Evolutionary conservation across 305 asterid genomes (phyloP), one percentile per base, ranked within the genome.

Genomic region (Fraxinus platypoda): DNA sequence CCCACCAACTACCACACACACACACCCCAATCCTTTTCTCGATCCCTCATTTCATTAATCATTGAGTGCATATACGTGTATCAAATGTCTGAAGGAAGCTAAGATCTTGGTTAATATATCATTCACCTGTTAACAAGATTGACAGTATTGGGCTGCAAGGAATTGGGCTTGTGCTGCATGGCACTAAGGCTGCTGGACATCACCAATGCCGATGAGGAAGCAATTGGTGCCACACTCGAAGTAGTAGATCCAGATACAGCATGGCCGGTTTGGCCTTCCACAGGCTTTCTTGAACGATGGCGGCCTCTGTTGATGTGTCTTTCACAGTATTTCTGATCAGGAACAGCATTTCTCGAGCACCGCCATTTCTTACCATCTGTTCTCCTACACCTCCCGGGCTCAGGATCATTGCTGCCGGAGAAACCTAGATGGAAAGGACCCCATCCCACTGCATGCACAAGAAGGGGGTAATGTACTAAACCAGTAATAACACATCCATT

Each of bases 231-330:
- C 85, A 90, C 92, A 83, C 90, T 90, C 33, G 93, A 78, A 52
- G 89, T 76, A 84, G 91, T 78, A 87, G 97, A 84, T 82, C 93
- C 95, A 80, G 95, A 85, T 75, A 87, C 87, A 87, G 93, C 90
- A 82, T 89, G 98, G 38, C 38, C 38, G 6, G 38, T n/a, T 85
- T 90, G 97, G 79, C 90, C 91, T 94, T 97, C 99, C 99, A 97
- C 99, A 92, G 97, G 99, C 99, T 97, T 97, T 97, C 99, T 97
- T 97, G 99, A 97, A 94, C 99, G 98, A 81, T 94, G 99, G 85
- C 99, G 98, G 89, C 99, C 98, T 84, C 99, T 84, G n/a, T n/a
- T 35, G 59, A 95, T 92, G 95, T 95, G 99, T 90, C 98, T 88
- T 90, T 95, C 99, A 81, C 99, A 95, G 90, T 94, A 95, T 86